These are phyloP conservation scores for Globisporangium cederbergense DNA, from an alignment of 352 stramenopile species.

Conservation along the genomic window DNA sequence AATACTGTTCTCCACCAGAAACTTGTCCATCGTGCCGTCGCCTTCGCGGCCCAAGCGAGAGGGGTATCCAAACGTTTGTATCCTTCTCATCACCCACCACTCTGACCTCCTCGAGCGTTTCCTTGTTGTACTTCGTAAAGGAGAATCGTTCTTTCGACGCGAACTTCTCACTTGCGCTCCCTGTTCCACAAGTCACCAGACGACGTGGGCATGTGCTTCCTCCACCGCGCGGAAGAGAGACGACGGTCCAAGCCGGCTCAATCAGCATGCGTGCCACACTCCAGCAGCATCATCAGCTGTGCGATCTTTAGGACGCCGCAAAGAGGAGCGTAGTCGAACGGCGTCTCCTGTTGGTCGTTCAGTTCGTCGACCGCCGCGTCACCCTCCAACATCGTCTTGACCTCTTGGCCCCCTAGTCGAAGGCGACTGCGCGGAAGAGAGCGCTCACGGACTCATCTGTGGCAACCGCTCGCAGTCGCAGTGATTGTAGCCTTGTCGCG, in stretches of 20 bases:
- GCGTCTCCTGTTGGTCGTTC: not conserved
- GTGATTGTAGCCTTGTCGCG: too few species aligned
- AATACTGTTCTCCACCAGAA: not conserved
- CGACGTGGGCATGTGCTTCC: not conserved
- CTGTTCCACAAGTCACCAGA: not conserved
- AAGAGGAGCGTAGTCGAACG: not conserved
- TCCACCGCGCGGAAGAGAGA: constrained; percentile 4
- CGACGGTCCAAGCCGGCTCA: not conserved
- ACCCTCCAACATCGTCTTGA: not conserved
- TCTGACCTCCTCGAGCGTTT: constrained; percentile 1
- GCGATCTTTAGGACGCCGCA: not conserved
- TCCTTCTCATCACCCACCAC: not conserved
- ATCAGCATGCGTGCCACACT: not conserved
- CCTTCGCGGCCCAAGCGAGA: not conserved
- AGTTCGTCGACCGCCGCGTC: not conserved
- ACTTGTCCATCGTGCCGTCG: not conserved
- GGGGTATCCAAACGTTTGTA: not conserved
- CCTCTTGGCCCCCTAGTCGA: not conserved
- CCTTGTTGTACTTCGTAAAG: not conserved
- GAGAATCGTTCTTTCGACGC: not conserved
- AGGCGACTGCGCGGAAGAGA: not conserved
- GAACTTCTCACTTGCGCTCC: not conserved
- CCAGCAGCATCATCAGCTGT: not conserved
- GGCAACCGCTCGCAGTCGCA: not conserved
- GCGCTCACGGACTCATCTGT: not conserved